Conservation (phyloP, 768 basidiomycete species). For the Cystobasidium tubakii region DNA sequence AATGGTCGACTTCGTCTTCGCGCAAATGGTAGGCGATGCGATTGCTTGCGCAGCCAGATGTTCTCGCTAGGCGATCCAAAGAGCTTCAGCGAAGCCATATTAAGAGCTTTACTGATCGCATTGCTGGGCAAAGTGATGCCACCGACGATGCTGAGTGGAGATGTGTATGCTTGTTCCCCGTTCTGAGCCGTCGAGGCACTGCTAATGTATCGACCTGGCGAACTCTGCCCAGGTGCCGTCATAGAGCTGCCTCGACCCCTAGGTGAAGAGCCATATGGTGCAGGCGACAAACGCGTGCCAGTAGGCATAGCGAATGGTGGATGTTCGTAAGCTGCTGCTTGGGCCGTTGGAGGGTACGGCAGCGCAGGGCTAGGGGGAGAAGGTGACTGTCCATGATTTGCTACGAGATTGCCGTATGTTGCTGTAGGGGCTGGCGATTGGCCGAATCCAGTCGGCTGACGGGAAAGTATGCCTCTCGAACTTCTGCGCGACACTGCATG, state of each 20-base stretch:
- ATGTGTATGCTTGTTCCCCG: constrained; percentile 40
- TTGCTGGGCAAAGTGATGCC: constrained; percentile 44
- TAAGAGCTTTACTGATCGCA: constrained; percentile 50
- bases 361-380: constrained; percentile 48
- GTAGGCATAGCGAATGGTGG: constrained; percentile 38
- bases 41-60: constrained; percentile 42
- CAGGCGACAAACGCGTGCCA: constrained; percentile 42
- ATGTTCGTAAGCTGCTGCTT: constrained; percentile 44
- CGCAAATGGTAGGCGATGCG: constrained; percentile 39
- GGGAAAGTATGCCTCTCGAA: constrained; percentile 43
- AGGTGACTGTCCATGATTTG: neutral
- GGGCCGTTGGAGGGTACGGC: constrained; percentile 41
- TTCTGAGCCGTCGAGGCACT: neutral
- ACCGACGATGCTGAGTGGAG: constrained; percentile 47
- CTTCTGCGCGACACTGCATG: constrained; percentile 48
- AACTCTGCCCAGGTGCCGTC: constrained; percentile 38
- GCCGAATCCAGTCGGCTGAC: constrained; percentile 30
- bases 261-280: constrained; percentile 43
- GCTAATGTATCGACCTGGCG: constrained; percentile 42
- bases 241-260: constrained; percentile 42
- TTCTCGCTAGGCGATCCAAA: constrained; percentile 49
- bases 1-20: constrained; percentile 38
- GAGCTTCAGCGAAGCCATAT: constrained; percentile 50
- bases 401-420: neutral
- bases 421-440: constrained; percentile 47